Base-by-base conservation (phyloP, 2,329 filamentous ascomycete genomes). In the Penicillium sp. region DNA sequence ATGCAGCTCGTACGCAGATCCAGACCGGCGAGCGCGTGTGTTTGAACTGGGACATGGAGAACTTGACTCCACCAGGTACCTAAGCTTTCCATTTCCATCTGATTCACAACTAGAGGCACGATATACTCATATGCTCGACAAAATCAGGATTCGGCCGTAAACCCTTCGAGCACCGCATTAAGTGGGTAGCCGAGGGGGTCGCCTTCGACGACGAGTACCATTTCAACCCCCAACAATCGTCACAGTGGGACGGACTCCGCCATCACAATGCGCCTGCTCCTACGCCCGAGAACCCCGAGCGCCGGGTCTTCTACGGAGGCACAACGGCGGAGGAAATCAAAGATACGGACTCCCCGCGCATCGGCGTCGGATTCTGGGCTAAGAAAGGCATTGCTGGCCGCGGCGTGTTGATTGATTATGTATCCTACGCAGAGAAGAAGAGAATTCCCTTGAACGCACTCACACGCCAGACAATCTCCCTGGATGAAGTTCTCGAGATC, bases 31-130 rank as follows among this genome's bases (percentile, higher is more conserved):
- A 75, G 40, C 75, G 81, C 20, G 76, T 84, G 18, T 78, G 78
- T 43, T 66, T 85, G 20, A 80, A 80, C 30, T 85, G 82, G 82
- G 77, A 80, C 23, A 67, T 85, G 32, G 76, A 77, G 42, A 84
- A 84, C 60, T 68, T 84, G 2, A 78, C 82, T n/a, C 67, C 66
- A 10, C 68, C 70, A 47, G 69, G 68, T 70, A 60, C n/a, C n/a
- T n/a, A n/a, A n/a, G n/a, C n/a, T n/a, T n/a, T n/a, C n/a, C 5
- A 34, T 26, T 20, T 15, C 39, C 17, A n/a, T n/a, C n/a, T n/a
- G n/a, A n/a, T n/a, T n/a, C n/a, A n/a, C n/a, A n/a, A n/a, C n/a
- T n/a, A n/a, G n/a, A n/a, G n/a, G n/a, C n/a, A n/a, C n/a, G 8
- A 42, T 13, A 13, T n/a, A 20, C 18, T 3, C 39, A 29, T 12